A percentile compares a stretch with the other conserved stretches of the same genome.
Conservation (phyloP, 2,329 filamentous ascomycete species). For the Nannizziopsis arthrosporioides region DNA sequence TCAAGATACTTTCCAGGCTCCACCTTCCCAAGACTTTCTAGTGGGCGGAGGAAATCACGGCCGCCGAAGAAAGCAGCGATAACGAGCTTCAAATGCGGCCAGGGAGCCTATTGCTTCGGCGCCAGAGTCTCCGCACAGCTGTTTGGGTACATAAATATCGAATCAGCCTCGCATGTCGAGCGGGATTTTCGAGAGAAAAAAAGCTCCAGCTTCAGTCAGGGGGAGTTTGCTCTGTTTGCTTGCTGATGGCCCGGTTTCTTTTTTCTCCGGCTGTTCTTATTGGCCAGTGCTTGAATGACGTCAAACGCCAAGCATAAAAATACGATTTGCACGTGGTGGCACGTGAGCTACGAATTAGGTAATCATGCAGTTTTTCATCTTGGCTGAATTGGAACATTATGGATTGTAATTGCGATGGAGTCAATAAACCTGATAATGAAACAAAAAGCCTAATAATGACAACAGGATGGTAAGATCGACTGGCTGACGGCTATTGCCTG, state of each 20-base stretch:
- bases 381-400: background rate
- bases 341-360: background rate
- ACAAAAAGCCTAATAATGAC: slow-evolving; percentile 1
- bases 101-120: background rate
- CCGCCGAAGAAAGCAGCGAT: background rate
- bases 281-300: background rate
- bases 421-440: background rate
- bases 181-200: too few species aligned
- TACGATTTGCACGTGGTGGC: background rate
- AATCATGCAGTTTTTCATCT: background rate
- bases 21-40: slow-evolving; percentile 3
- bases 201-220: background rate
- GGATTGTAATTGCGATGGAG: background rate
- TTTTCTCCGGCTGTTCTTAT: background rate
- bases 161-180: background rate
- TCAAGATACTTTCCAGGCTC: slow-evolving; percentile 1
- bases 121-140: background rate
- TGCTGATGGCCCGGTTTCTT: background rate
- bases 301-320: background rate
- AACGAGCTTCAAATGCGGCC: background rate
- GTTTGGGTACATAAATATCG: background rate
- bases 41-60: slow-evolving; percentile 7
- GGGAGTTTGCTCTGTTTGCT: slow-evolving; percentile 5
- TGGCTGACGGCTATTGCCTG: background rate
- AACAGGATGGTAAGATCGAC: background rate